These are phyloP conservation scores for Knufia petricola DNA, from an alignment of 2,329 filamentous ascomycete genomes.

Conservation along the genomic window DNA sequence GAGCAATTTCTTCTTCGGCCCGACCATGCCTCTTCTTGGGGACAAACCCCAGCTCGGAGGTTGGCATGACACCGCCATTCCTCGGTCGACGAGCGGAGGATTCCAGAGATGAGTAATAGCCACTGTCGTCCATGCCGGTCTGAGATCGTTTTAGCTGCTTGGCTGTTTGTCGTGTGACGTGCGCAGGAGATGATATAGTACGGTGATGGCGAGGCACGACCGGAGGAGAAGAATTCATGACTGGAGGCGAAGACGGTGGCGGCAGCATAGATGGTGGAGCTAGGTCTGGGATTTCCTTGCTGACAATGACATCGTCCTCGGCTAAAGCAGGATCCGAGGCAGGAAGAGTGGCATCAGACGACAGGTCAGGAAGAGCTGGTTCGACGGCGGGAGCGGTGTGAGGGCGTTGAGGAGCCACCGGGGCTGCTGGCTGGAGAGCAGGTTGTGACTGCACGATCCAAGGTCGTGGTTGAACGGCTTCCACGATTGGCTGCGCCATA, in stretches of 20 bases:
- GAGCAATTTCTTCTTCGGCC: conserved; percentile 90
- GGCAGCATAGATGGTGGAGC: conserved; percentile 25
- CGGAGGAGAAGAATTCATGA: conserved; percentile 84
- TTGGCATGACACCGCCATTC: conserved; percentile 54
- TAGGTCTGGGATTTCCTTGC: conserved; percentile 32
- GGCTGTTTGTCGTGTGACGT: conserved; percentile 45
- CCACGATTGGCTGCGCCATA: conserved; percentile 18
- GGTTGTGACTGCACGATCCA: conserved; percentile 27
- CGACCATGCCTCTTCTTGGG: conserved; percentile 76
- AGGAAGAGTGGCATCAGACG: conserved; percentile 68
- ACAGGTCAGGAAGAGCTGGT: conserved; percentile 43
- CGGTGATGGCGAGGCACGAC: conserved; percentile 50
- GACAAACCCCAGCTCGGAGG: conserved; percentile 59
- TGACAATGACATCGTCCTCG: conserved; percentile 38
- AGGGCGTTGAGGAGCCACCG: conserved; percentile 18
- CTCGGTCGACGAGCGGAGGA: conserved; percentile 75
- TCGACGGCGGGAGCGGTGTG: conserved; percentile 17
- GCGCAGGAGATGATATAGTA: conserved; percentile 62
- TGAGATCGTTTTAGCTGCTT: conserved; percentile 63
- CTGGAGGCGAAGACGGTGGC: conserved; percentile 40
- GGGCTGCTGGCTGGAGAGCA: conserved; percentile 26
- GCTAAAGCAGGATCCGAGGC: conserved; percentile 55
- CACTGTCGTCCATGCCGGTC: conserved; percentile 78
- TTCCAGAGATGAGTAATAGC: conserved; percentile 92
- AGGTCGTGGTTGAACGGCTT: conserved; percentile 16